Conservation (phyloP, 192 early-diverging fungal species). For the Helicostylum pulchrum region DNA sequence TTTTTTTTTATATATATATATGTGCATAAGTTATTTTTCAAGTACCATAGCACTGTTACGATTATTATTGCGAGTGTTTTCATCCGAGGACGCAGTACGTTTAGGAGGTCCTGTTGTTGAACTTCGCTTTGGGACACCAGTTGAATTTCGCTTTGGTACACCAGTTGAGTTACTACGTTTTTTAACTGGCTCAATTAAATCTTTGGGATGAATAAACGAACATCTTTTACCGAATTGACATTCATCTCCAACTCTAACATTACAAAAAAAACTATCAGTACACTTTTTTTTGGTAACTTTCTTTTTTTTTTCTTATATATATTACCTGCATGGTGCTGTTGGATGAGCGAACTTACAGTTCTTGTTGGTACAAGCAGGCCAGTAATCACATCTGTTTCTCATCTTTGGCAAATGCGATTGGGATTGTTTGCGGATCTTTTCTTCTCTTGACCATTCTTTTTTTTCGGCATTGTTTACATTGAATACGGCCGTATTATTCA, state of each 20-base stretch:
- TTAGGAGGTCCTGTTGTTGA: too few species aligned
- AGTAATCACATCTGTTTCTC: slow-evolving; percentile 40
- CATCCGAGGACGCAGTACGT: too few species aligned
- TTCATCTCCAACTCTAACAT: neutral
- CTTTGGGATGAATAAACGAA: neutral
- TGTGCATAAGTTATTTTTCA: too few species aligned
- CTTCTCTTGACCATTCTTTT: slow-evolving; percentile 3
- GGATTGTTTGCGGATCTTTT: slow-evolving; percentile 4
- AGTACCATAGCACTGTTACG: too few species aligned
- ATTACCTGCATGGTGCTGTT: slow-evolving; percentile 41
- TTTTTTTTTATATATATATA: too few species aligned
- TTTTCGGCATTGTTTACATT: neutral
- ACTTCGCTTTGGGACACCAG: too few species aligned
- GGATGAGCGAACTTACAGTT: slow-evolving; percentile 50
- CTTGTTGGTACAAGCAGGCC: slow-evolving; percentile 55
- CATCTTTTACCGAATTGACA: neutral
- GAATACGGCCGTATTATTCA: neutral
- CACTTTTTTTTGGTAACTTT: too few species aligned
- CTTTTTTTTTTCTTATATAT: neutral
- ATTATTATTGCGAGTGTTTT: too few species aligned
- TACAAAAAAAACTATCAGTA: neutral
- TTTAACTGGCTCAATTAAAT: neutral
- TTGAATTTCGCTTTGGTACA: too few species aligned
- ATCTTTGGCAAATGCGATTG: slow-evolving; percentile 7
- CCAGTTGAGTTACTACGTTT: too few species aligned